These are phyloP conservation scores for Epichloe bromicola DNA, from an alignment of 2,329 filamentous ascomycete genomes.

Conservation along the genomic window DNA sequence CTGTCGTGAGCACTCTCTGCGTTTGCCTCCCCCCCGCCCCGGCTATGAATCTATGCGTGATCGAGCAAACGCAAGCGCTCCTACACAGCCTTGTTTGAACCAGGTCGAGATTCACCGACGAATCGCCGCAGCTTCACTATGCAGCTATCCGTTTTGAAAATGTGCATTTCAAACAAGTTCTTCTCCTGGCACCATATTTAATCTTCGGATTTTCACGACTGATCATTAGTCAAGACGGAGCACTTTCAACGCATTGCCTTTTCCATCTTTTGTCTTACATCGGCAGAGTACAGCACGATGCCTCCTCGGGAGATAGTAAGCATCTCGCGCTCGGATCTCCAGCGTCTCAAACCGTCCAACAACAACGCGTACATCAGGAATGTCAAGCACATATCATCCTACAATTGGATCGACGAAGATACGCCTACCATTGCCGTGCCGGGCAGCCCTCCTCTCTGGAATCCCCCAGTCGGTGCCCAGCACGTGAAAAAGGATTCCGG, in stretches of 20 bases:
- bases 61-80: neutral
- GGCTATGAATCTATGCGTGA: neutral
- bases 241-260: too few species aligned
- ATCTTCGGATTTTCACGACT: neutral
- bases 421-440: slow-evolving; percentile 32
- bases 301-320: neutral
- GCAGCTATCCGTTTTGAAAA: neutral
- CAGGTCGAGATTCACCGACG: neutral
- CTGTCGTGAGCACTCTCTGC: too few species aligned
- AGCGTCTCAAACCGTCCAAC: neutral
- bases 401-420: slow-evolving; percentile 33
- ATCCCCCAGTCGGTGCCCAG: slow-evolving; percentile 14
- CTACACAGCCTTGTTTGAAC: neutral
- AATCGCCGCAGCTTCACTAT: neutral
- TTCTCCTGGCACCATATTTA: neutral
- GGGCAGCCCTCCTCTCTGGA: slow-evolving; percentile 24
- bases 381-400: slow-evolving; percentile 30
- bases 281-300: neutral
- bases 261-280: too few species aligned
- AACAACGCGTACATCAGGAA: slow-evolving; percentile 18
- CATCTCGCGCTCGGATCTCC: neutral
- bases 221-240: too few species aligned
- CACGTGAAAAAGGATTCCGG: slow-evolving; percentile 25
- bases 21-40: neutral
- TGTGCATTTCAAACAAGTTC: neutral